Evolutionary conservation across 176 grass and related monocot species (phyloP).

Genomic region (Canna indica): DNA sequence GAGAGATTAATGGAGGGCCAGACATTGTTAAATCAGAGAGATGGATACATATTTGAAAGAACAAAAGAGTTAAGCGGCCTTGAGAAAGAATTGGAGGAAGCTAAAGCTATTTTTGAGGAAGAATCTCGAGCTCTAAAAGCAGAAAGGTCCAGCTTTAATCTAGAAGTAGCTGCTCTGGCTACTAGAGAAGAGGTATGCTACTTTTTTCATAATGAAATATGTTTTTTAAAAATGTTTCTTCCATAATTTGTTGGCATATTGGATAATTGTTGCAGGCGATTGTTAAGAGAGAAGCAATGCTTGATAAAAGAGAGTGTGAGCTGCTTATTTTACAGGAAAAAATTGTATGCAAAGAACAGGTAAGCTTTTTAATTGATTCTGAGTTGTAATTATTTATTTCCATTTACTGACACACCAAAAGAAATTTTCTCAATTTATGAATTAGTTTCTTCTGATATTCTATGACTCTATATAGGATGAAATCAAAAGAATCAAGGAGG

Average conservation of each 20-base stretch:
- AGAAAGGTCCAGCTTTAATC: slow-evolving; percentile 58
- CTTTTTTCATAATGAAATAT: neutral
- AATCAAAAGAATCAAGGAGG: slow-evolving; percentile 49
- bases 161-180: slow-evolving; percentile 47
- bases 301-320: slow-evolving; percentile 70
- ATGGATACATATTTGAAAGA: slow-evolving; percentile 58
- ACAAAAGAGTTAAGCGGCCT: slow-evolving; percentile 37
- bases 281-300: slow-evolving; percentile 49
- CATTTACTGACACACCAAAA: neutral
- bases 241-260: slow-evolving; percentile 9
- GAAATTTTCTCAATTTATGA: neutral
- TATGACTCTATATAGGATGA: slow-evolving; percentile 46
- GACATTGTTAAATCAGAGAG: slow-evolving; percentile 62
- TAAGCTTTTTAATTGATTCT: slow-evolving; percentile 24
- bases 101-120: slow-evolving; percentile 40
- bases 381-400: neutral
- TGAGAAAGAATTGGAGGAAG: slow-evolving; percentile 55
- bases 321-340: slow-evolving; percentile 75
- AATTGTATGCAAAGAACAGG: slow-evolving; percentile 64
- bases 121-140: slow-evolving; percentile 43
- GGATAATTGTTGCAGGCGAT: slow-evolving; percentile 34
- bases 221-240: neutral
- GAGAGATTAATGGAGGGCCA: slow-evolving; percentile 50
- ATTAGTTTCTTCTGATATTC: slow-evolving; percentile 10
- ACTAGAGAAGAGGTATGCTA: slow-evolving; percentile 73